phyloP scores from a whole-genome alignment of 2,329 filamentous ascomycete genomes.

The Macroventuria anomochaeta region DNA sequence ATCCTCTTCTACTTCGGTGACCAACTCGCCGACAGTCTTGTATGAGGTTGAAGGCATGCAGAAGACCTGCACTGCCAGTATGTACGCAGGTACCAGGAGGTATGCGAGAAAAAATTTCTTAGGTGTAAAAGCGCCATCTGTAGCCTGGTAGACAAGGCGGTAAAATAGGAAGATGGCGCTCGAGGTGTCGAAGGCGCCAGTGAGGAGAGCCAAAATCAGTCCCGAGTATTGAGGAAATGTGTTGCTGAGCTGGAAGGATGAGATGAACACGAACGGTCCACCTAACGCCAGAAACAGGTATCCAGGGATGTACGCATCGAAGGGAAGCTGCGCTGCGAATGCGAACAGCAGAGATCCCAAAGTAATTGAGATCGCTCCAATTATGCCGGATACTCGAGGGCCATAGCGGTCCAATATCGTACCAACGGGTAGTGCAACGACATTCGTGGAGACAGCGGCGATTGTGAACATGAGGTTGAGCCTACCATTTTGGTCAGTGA shows the following conservation, averaged over 20 bases:
- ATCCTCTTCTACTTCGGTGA: slow-evolving; percentile 69
- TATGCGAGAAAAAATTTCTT: slow-evolving; percentile 60
- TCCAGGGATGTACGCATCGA: slow-evolving; percentile 69
- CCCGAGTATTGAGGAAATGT: slow-evolving; percentile 59
- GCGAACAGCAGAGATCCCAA: slow-evolving; percentile 76
- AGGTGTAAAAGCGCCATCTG: slow-evolving; percentile 50
- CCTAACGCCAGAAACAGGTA: slow-evolving; percentile 59
- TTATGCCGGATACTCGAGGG: slow-evolving; percentile 75
- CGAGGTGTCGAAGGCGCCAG: slow-evolving; percentile 59
- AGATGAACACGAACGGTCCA: slow-evolving; percentile 60
- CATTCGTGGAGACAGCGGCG: slow-evolving; percentile 86
- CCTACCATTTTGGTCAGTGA: slow-evolving; percentile 54
- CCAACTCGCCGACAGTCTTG: slow-evolving; percentile 75
- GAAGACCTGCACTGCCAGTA: slow-evolving; percentile 53
- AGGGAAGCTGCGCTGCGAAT: slow-evolving; percentile 66
- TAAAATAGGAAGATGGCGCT: slow-evolving; percentile 58
- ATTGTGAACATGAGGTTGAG: slow-evolving; percentile 94
- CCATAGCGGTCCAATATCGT: slow-evolving; percentile 84
- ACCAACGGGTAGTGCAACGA: slow-evolving; percentile 83
- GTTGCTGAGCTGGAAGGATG: slow-evolving; percentile 59
- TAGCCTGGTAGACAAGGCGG: slow-evolving; percentile 55
- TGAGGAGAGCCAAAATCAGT: slow-evolving; percentile 58
- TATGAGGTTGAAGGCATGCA: slow-evolving; percentile 58
- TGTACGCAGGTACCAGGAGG: slow-evolving; percentile 55
- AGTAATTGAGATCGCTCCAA: slow-evolving; percentile 72